These are phyloP conservation scores for Ustilago hordei DNA, from an alignment of 1,284 basidiomycete genomes.

Conservation along the genomic window DNA sequence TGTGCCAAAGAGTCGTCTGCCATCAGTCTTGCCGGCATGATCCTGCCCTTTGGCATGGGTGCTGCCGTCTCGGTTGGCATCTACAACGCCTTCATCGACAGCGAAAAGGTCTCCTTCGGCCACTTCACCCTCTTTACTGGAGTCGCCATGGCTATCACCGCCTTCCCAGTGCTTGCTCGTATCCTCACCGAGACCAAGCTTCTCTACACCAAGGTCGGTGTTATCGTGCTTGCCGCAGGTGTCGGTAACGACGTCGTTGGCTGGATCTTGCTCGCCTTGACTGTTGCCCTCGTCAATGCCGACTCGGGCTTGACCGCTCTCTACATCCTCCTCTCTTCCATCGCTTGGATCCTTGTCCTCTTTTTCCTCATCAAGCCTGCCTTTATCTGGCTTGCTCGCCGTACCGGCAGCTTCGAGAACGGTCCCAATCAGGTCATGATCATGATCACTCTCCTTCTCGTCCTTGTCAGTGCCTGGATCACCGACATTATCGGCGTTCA, in stretches of 20 bases:
- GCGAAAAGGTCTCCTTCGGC: conserved; percentile 75
- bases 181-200: conserved; percentile 74
- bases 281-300: conserved; percentile 89
- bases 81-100: conserved; percentile 82
- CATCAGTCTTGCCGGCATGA: conserved; percentile 77
- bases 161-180: conserved; percentile 85
- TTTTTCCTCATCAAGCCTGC: conserved; percentile 78
- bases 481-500: conserved; percentile 92
- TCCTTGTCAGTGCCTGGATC: conserved; percentile 83
- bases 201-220: conserved; percentile 90
- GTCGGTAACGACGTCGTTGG: conserved; percentile 88
- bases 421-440: conserved; percentile 82
- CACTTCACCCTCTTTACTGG: conserved; percentile 95
- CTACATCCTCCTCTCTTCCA: conserved; percentile 82
- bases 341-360: conserved; percentile 84
- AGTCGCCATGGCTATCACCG: conserved; percentile 91
- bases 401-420: conserved; percentile 82
- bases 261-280: conserved; percentile 79
- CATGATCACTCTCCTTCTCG: conserved; percentile 79
- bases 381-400: conserved; percentile 79
- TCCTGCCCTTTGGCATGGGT: conserved; percentile 86
- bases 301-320: conserved; percentile 79
- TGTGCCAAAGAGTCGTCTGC: conserved; percentile 61
- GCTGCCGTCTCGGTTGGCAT: conserved; percentile 83
- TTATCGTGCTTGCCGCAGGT: conserved; percentile 88